These are phyloP conservation scores for Fusarium temperatum DNA, from an alignment of 2,329 filamentous ascomycete genomes.

Conservation along the genomic window DNA sequence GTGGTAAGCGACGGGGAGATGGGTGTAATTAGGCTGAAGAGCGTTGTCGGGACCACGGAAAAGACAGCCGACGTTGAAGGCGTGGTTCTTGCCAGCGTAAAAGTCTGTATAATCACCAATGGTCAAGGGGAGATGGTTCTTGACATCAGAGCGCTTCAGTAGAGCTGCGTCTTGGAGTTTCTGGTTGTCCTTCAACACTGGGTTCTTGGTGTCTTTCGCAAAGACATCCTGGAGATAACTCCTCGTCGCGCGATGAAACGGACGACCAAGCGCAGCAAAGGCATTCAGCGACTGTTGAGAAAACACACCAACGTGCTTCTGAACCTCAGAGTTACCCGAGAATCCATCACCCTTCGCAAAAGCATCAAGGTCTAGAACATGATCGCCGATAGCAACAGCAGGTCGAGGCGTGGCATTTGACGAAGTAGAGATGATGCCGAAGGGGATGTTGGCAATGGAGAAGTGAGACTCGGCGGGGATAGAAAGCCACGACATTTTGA, in stretches of 20 bases:
- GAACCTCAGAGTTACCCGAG: conserved; percentile 35
- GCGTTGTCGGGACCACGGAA: conserved; percentile 79
- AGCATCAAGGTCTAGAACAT: conserved; percentile 73
- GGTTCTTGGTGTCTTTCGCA: conserved; percentile 60
- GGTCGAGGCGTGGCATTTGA: conserved; percentile 65
- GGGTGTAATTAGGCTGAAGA: conserved; percentile 82
- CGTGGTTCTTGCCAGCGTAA: conserved; percentile 82
- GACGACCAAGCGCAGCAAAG: conserved; percentile 65
- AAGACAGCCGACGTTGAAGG: conserved; percentile 73
- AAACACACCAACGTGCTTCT: conserved; percentile 42
- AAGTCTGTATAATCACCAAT: conserved; percentile 90
- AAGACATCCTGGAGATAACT: conserved; percentile 71
- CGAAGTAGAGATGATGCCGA: conserved; percentile 79
- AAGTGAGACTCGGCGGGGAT: conserved; percentile 47
- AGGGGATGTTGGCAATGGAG: conserved; percentile 80
- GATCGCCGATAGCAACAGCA: conserved; percentile 76
- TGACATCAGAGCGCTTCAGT: conserved; percentile 56
- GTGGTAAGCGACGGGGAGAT: conserved; percentile 84
- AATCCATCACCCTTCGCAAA: conserved; percentile 63
- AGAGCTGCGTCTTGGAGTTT: conserved; percentile 43
- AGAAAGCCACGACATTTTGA: conserved; percentile 44
- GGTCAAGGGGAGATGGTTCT: conserved; percentile 75
- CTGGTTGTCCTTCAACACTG: conserved; percentile 50
- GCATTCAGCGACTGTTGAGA: conserved; percentile 44
- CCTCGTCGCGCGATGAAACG: conserved; percentile 75